phyloP scores from a whole-genome alignment of 495 filamentous ascomycete genomes.

The Podospora anserina region DNA sequence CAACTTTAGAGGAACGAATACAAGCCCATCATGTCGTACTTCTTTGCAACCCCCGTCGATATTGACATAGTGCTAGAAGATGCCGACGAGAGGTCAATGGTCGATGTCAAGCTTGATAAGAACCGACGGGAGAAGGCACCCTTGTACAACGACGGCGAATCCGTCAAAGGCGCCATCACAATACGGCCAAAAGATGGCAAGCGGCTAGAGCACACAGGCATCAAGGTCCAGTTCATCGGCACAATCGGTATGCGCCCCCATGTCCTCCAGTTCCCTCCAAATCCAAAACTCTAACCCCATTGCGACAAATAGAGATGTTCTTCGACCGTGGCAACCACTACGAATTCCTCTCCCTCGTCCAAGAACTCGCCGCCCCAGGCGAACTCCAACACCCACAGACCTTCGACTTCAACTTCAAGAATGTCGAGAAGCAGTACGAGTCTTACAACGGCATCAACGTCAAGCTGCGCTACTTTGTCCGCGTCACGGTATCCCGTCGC shows the following conservation, averaged over 20 bases:
- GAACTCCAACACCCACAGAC: conserved; percentile 98
- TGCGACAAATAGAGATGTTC: conserved; percentile 73
- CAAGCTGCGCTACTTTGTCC: conserved; percentile 95
- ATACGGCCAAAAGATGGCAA: conserved; percentile 98
- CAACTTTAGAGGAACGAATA: not conserved
- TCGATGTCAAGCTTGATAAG: conserved; percentile 98
- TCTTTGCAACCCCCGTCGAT: conserved; percentile 96
- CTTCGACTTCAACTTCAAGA: conserved; percentile 99
- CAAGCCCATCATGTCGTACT: conserved; percentile 76
- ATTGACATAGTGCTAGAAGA: conserved; percentile 98
- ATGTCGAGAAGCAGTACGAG: conserved; percentile 99
- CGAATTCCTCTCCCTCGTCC: conserved; percentile 93
- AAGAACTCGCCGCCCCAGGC: conserved; percentile 92
- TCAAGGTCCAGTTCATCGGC: conserved; percentile 99
- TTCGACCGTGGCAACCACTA: conserved; percentile 99
- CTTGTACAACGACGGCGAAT: conserved; percentile 96
- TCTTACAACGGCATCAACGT: conserved; percentile 99
- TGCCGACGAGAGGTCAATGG: conserved; percentile 85
- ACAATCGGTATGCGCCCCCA: conserved; percentile 70
- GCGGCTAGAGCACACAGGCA: conserved; percentile 94
- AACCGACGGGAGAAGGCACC: conserved; percentile 93
- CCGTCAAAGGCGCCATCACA: conserved; percentile 91
- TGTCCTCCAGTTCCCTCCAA: not conserved
- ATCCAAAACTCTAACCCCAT: not conserved
- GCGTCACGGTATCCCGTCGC: conserved; percentile 90